A percentile compares a stretch with the other conserved stretches of the same genome.
phyloP scores from a whole-genome alignment of 371 early-diverging fungal genomes.

The Syncephalastrum racemosum region DNA sequence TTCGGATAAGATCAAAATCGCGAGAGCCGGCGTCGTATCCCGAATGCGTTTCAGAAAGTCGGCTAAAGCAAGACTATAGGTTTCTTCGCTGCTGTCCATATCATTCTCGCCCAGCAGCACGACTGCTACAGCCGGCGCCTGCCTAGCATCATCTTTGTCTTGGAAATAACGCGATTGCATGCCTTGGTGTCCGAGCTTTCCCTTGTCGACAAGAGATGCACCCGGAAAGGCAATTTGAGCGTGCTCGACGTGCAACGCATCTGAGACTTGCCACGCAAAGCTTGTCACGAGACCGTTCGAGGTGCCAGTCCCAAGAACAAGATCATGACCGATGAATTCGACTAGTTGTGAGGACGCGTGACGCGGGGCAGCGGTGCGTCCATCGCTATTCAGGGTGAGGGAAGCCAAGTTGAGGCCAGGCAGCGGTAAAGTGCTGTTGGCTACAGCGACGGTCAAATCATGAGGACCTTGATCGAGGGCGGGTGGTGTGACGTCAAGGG shows the following conservation, averaged over 20 bases:
- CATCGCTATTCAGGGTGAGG: conserved; percentile 19
- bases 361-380: conserved; percentile 13
- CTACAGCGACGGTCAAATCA: conserved; percentile 15
- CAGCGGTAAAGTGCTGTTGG: conserved; percentile 4
- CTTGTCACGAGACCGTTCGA: conserved; percentile 29
- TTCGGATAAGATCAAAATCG: conserved; percentile 42
- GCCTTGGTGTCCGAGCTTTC: conserved; percentile 3
- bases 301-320: conserved; percentile 29
- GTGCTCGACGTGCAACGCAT: conserved; percentile 28
- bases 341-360: conserved; percentile 17
- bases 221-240: conserved; percentile 30
- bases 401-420: conserved; percentile 18
- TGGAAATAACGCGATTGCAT: conserved; percentile 38
- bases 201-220: conserved; percentile 30
- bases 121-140: conserved; percentile 23
- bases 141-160: conserved; percentile 9
- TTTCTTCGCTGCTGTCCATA: conserved; percentile 12
- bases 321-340: conserved; percentile 45
- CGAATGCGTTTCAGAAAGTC: conserved; percentile 27
- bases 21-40: conserved; percentile 11
- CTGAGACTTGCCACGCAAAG: conserved; percentile 38
- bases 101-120: conserved; percentile 33
- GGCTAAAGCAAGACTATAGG: conserved; percentile 15
- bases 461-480: conserved; percentile 15
- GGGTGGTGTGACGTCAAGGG: conserved; percentile 9